Percentiles rank a stretch among this genome's conserved stretches.
phyloP scores from a whole-genome alignment of 768 basidiomycete species.

The Lenzites betulinus region DNA sequence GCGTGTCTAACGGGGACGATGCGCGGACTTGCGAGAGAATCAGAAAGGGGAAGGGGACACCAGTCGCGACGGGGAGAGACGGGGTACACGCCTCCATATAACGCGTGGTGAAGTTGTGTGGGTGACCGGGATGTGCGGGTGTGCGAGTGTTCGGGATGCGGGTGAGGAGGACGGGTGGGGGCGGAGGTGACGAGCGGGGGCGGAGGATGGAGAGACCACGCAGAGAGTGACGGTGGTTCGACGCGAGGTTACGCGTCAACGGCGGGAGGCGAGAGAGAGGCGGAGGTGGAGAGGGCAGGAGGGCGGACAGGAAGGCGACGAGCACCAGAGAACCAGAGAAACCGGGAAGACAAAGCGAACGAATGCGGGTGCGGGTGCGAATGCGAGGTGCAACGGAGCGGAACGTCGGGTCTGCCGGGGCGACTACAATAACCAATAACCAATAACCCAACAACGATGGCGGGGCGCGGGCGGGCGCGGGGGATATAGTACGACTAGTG shows the following conservation, averaged over 20 bases:
- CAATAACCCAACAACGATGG: not conserved
- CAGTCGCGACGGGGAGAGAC: not conserved
- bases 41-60: not conserved
- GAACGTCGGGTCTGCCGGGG: not conserved
- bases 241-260: too few relatives aligned
- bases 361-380: not conserved
- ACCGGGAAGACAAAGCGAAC: not conserved
- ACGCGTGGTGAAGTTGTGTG: too few relatives aligned
- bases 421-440: not conserved
- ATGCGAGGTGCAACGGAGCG: not conserved
- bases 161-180: too few relatives aligned
- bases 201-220: too few relatives aligned
- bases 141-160: too few relatives aligned
- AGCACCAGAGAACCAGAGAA: not conserved
- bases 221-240: too few relatives aligned
- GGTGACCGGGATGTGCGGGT: too few relatives aligned
- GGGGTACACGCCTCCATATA: not conserved
- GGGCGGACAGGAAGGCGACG: not conserved
- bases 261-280: too few relatives aligned
- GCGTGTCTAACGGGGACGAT: conserved; percentile 6
- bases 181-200: too few relatives aligned
- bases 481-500: not conserved
- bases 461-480: not conserved
- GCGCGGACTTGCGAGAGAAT: not conserved
- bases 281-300: not conserved